A percentile compares a stretch with the other conserved stretches of the same genome.
These are phyloP conservation scores for Pelargonium myrrhifolium DNA, from an alignment of 441 rosid genomes.

Conservation along the genomic window DNA sequence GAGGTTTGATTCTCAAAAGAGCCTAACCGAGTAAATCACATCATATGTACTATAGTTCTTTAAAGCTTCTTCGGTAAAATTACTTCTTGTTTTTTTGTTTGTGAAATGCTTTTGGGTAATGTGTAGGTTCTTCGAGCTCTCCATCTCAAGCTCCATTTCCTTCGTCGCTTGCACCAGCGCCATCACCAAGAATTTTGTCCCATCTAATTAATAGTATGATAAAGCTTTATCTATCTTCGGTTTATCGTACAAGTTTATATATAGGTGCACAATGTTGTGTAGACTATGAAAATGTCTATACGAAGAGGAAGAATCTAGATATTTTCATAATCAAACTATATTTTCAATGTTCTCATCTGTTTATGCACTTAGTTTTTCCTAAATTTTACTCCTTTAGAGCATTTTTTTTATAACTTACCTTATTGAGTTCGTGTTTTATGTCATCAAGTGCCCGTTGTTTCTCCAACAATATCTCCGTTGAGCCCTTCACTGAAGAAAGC, in stretches of 20 bases:
- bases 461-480: conserved; percentile 39
- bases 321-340: too few species aligned
- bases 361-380: too few species aligned
- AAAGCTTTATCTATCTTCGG: neutral
- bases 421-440: conserved; percentile 13
- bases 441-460: conserved; percentile 27
- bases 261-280: too few species aligned
- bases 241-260: too few species aligned
- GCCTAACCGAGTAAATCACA: neutral
- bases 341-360: too few species aligned
- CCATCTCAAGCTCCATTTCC: conserved; percentile 28
- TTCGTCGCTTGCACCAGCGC: conserved; percentile 25
- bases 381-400: neutral
- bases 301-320: too few species aligned
- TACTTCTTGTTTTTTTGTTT: neutral
- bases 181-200: conserved; percentile 21
- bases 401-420: conserved; percentile 4
- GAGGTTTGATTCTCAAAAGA: conserved; percentile 23
- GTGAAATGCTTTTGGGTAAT: conserved; percentile 2
- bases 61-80: neutral
- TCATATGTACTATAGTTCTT: neutral
- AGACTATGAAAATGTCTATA: too few species aligned
- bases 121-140: conserved; percentile 29
- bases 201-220: conserved; percentile 28
- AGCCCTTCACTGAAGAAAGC: conserved; percentile 28